Conservation (phyloP, 2,329 filamentous ascomycete genomes). For the Pleomassaria siparia region DNA sequence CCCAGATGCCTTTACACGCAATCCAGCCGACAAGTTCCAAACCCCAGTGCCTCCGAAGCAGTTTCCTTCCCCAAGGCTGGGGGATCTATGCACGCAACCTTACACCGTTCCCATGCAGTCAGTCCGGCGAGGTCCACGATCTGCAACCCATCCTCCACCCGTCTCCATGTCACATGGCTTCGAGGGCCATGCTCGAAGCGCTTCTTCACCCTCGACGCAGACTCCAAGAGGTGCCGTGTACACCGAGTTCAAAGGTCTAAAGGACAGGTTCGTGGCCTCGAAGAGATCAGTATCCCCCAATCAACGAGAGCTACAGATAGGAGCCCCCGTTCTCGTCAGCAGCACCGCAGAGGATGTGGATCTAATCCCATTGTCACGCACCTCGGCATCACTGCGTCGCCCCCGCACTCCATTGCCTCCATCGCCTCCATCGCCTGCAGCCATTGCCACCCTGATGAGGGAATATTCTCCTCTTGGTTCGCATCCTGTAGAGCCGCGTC, state of each 20-base stretch:
- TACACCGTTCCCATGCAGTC: slow-evolving; percentile 22
- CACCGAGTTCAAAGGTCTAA: slow-evolving; percentile 33
- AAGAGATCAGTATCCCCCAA: slow-evolving; percentile 28
- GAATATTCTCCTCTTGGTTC: slow-evolving; percentile 36
- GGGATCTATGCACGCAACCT: slow-evolving; percentile 18
- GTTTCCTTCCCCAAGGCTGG: slow-evolving; percentile 20
- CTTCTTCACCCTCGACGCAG: slow-evolving; percentile 33
- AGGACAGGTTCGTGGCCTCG: slow-evolving; percentile 29
- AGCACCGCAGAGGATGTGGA: slow-evolving; percentile 33
- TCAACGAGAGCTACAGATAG: slow-evolving; percentile 32
- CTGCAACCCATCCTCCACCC: slow-evolving; percentile 31
- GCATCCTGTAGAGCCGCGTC: slow-evolving; percentile 29
- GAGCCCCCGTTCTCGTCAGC: slow-evolving; percentile 35
- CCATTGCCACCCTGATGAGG: slow-evolving; percentile 8
- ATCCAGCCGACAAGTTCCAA: slow-evolving; percentile 74
- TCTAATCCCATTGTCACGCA: slow-evolving; percentile 22
- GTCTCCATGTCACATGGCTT: slow-evolving; percentile 26
- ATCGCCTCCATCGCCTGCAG: slow-evolving; percentile 12
- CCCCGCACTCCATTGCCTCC: slow-evolving; percentile 18
- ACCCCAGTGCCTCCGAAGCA: slow-evolving; percentile 62
- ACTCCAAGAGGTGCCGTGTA: slow-evolving; percentile 30
- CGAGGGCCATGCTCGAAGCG: slow-evolving; percentile 31
- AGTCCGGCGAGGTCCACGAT: slow-evolving; percentile 23
- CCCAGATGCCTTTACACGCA: slow-evolving; percentile 72
- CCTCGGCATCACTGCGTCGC: slow-evolving; percentile 30